Base-by-base conservation (phyloP, 1,139 yeast genomes). In the Entelexis sorbosivorans region DNA sequence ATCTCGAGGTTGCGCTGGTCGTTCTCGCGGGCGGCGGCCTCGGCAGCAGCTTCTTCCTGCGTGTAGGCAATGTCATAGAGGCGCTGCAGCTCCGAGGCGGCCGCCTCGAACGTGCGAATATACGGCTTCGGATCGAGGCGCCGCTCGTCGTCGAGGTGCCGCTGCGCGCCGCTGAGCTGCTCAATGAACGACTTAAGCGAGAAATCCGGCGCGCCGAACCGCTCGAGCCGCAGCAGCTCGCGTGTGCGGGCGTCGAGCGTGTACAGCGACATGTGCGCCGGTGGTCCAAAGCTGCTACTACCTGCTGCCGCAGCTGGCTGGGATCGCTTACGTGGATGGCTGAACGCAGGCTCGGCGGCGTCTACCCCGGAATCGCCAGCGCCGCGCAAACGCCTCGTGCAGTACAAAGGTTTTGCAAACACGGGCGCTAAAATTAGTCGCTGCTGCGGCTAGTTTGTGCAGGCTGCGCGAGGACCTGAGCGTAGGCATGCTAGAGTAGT, bases 101-200 rank as follows among this genome's bases (percentile, higher is more conserved):
- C 87, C 1, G 91, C 79, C 66, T 89, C 97, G 66, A 91, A 89
- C 0, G 96, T 86, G 61, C 96, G 76, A 50, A 91, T 91, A 64
- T 86, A 89, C 1, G 98, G 98, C 60, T 86, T 88, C 1, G 98
- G 96, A 64, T 91, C 96, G 51, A 70, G 61, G 9, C 56, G 49
- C 28, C 46, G 44, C 48, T 50, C 56, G 32, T 52, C 56, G 33
- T 52, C 54, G 20, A 51, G 49, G 38, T 56, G 58, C 35, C 58
- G 52, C 35, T 58, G 83, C 66, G 63, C 76, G 58, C 57, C 52
- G 20, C 93, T 79, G 59, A 91, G 71, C 62, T 79, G 83, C 64
- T 89, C 95, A 26, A 91, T 79, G 64, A 91, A 89, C 51, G 85
- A 91, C 58, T 82, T 77, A 9, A 85, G 87, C 0, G 91, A 77